Evolutionary conservation across 139 green algal species (phyloP), one percentile per base, ranked within the genome.

Genomic region (Chlamydomonas sp.): DNA sequence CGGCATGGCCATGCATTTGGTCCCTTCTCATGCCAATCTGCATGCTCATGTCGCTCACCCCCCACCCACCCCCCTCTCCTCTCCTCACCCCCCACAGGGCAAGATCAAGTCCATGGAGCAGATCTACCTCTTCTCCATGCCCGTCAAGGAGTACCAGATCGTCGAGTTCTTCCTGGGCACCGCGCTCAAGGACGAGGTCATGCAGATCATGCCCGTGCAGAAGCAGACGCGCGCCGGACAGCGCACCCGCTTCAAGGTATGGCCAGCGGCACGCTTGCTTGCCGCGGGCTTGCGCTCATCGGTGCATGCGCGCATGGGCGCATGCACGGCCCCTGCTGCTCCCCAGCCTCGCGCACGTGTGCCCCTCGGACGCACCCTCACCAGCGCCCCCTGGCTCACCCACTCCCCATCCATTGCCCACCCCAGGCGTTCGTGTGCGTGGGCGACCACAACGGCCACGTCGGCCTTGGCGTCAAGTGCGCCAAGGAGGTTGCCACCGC

Each of bases 171-270:
- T 97, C 84, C 73, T 96, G 68, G 84, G 86, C 70, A 49, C 75
- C 5, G 71, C 85, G 1, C 84, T 96, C 47, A 95, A 96, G 85
- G 88, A 95, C 72, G 90, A 98, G 84, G 93, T 98, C 20, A 98
- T 99, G 95, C 98, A 99, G 90, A 99, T 99, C 76, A 99, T 99
- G 95, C 95, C 95, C 37, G 95, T 99, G 74, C 95, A 99, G 88
- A 99, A 99, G 90, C 95, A 99, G 89, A 99, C 95, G 8, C 91
- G 95, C 57, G 95, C 95, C 36, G 95, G 95, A n/a, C 94, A 98
- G 89, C 87, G 95, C 65, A 99, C 94, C 4, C 87, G 95, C 66
- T 99, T 99, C 90, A 99, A 99, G 89, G 88, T 92, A 65, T 35
- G 57, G 24, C 16, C 22, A 34, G 57, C n/a, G 22, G 61, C 29